Conservation (phyloP, 345 rosid genomes). For the Brassica juncea region DNA sequence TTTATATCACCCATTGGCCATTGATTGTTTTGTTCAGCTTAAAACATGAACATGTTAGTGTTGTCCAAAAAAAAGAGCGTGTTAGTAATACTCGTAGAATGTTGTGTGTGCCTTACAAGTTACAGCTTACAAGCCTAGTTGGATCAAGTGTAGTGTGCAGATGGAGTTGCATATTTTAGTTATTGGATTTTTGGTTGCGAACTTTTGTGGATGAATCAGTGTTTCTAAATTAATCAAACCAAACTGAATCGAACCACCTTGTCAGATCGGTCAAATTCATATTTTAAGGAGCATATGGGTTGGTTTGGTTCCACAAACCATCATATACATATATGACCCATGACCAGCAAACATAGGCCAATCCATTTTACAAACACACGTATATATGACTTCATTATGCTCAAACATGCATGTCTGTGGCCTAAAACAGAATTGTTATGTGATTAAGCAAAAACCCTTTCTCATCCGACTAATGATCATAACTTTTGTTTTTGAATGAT, state of each 20-base stretch:
- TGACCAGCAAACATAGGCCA: background rate
- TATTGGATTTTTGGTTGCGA: slow-evolving; percentile 7
- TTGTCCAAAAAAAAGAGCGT: too few relatives aligned
- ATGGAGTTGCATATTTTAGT: slow-evolving; percentile 4
- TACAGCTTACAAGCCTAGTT: slow-evolving; percentile 1
- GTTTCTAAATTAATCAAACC: slow-evolving; percentile 3
- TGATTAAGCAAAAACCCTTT: slow-evolving; percentile 2
- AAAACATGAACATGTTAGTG: slow-evolving; percentile 14
- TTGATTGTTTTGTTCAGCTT: slow-evolving; percentile 31
- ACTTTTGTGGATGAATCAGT: background rate
- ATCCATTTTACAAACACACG: background rate
- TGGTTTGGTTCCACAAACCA: background rate
- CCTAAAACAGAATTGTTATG: background rate
- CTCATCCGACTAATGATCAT: background rate
- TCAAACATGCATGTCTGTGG: background rate
- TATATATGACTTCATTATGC: background rate
- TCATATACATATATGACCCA: background rate
- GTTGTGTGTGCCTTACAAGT: background rate
- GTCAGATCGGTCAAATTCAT: background rate
- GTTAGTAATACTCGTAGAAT: too few relatives aligned
- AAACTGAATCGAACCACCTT: background rate
- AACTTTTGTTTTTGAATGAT: background rate
- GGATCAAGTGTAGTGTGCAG: slow-evolving; percentile 1
- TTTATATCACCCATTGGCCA: slow-evolving; percentile 37
- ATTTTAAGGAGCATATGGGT: background rate